A percentile compares a stretch with the other conserved stretches of the same genome.
Evolutionary conservation across 495 filamentous ascomycete species (phyloP).

Genomic region (Penicillium daleae): DNA sequence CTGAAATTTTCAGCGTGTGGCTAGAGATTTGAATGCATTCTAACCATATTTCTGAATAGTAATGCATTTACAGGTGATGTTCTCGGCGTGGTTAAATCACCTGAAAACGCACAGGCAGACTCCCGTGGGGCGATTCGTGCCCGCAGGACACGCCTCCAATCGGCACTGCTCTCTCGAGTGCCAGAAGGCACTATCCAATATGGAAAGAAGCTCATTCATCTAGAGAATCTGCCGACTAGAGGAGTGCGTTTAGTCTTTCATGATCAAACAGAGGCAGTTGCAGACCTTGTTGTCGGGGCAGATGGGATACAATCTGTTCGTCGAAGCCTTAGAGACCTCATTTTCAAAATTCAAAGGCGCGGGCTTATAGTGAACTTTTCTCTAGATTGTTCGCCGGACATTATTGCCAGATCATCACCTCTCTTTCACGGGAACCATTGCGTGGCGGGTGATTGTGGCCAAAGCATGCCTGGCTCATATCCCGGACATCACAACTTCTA

Average conservation of each 20-base stretch:
- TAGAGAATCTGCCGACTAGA: constrained; percentile 30
- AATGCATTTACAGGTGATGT: constrained; percentile 30
- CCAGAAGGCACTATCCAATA: constrained; percentile 42
- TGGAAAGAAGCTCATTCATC: constrained; percentile 39
- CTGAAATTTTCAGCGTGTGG: neutral
- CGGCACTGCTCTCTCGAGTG: constrained; percentile 42
- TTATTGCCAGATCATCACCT: constrained; percentile 41
- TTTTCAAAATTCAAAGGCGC: neutral
- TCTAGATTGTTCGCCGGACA: constrained; percentile 9
- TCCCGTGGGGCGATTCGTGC: constrained; percentile 31
- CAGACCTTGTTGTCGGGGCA: constrained; percentile 55
- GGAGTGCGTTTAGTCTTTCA: constrained; percentile 37
- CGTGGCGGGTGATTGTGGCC: constrained; percentile 42
- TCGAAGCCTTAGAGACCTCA: constrained; percentile 1
- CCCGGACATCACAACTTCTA: constrained; percentile 41
- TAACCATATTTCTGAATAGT: neutral
- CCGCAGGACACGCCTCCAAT: constrained; percentile 45
- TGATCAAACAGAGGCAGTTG: constrained; percentile 39
- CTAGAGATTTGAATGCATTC: neutral
- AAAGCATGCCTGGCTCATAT: constrained; percentile 31
- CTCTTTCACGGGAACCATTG: constrained; percentile 43
- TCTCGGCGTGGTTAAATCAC: constrained; percentile 14
- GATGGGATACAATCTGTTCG: constrained; percentile 56
- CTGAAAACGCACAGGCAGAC: constrained; percentile 19
- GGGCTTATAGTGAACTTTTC: neutral